Evolutionary conservation across 495 filamentous ascomycete species (phyloP), one percentile per base, ranked within the genome.

Genomic region (Cairneyella variabilis): DNA sequence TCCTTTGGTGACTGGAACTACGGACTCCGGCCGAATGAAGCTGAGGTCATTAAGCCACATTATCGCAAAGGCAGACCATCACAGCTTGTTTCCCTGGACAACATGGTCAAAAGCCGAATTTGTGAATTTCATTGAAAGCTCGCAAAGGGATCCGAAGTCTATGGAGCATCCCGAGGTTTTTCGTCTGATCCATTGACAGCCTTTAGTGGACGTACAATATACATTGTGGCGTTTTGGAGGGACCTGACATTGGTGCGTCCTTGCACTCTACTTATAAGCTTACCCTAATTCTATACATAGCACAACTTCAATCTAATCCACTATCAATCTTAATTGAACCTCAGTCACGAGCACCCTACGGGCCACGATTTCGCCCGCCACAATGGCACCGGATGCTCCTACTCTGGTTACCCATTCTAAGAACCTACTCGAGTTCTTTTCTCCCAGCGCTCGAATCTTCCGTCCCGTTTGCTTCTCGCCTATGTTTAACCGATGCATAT

Each of bases 401-500:
- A 20, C 17, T 25, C 20, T 36, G 51, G 51, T 23, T 43, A 20
- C 26, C 25, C 22, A n/a, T 12, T 30, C 30, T 44, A 10, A 42
- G 41, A 47, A 47, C 30, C 1, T 9, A 22, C 11, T 20, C 40
- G 21, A 12, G 16, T 54, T 54, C 48, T 2, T 27, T 11, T 36
- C 25, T 27, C 18, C 39, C 48, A 45, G 34, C 18, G 16, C 14
- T 46, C 16, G 3, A 18, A 9, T 38, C 18, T 25, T 12, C 46
- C n/a, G 30, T 27, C 30, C 47, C 18, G 22, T 27, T 22, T 12
- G 5, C 18, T 34, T 10, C 27, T 58, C 49, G 55, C 42, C 42
- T 48, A 58, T 58, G 18, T 58, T 58, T 58, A 58, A 48, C 55
- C 55, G 55, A 51, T 58, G 55, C 25, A 48, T 34, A 23, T 44